Evolutionary conservation across 176 grass and related monocot species (phyloP).

Genomic region (Oryza rufipogon): DNA sequence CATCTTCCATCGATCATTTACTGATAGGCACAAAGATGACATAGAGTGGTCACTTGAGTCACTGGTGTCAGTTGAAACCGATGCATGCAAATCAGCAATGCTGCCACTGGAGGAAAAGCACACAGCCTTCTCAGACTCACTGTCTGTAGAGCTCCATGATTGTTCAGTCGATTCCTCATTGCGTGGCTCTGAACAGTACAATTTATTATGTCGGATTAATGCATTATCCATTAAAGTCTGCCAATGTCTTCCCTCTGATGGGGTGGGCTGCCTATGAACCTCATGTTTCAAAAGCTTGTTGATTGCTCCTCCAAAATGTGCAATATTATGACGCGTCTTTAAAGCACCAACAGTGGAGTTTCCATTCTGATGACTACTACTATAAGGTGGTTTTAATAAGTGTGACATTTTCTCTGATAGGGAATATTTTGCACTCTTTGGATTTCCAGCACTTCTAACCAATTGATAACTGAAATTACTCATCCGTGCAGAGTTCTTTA

Average conservation of each 20-base stretch:
- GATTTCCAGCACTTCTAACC: conserved; percentile 29
- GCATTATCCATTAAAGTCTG: conserved; percentile 48
- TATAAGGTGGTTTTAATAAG: not conserved
- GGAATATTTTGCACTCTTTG: conserved; percentile 6
- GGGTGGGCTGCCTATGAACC: conserved; percentile 16
- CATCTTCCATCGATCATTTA: conserved; percentile 39
- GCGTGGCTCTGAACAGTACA: conserved; percentile 4
- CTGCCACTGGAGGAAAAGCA: conserved; percentile 38
- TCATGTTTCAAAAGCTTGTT: conserved; percentile 7
- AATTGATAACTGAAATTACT: conserved; percentile 37
- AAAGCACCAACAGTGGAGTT: conserved; percentile 15
- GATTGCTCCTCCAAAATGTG: conserved; percentile 2
- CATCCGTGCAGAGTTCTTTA: not conserved
- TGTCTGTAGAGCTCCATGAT: conserved; percentile 40
- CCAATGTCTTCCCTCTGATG: conserved; percentile 18
- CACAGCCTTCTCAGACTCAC: conserved; percentile 46
- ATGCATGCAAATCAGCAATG: conserved; percentile 40
- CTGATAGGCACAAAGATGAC: conserved; percentile 35
- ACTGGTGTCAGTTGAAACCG: conserved; percentile 45
- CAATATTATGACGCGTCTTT: conserved; percentile 25
- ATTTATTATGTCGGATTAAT: conserved; percentile 37
- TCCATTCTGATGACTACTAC: not conserved
- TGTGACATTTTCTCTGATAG: conserved; percentile 46
- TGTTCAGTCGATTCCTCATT: conserved; percentile 32
- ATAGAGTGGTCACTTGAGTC: conserved; percentile 45